phyloP scores from a whole-genome alignment of 1,139 yeast species.

The Pichia sp. region DNA sequence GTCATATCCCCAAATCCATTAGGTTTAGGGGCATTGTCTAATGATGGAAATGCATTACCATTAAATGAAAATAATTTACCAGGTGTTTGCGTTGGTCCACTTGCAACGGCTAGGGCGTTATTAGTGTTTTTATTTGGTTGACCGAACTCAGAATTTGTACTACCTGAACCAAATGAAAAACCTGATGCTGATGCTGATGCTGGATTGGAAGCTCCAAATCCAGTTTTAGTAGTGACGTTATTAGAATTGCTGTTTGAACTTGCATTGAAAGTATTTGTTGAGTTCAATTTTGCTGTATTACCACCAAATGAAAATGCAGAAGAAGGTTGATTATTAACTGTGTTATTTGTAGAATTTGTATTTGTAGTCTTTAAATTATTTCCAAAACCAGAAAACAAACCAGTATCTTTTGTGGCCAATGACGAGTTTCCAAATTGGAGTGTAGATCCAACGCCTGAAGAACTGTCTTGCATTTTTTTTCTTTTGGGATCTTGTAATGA shows the following conservation, averaged over 20 bases:
- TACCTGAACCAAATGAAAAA: neutral
- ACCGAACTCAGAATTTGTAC: neutral
- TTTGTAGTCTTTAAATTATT: neutral
- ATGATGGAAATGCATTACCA: slow-evolving; percentile 4
- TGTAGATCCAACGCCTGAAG: no score
- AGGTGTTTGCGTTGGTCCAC: neutral
- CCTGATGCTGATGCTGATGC: neutral
- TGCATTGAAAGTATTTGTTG: no score
- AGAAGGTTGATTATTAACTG: no score
- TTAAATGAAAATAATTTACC: slow-evolving; percentile 9
- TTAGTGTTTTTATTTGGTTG: neutral
- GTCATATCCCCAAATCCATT: neutral
- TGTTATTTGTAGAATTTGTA: neutral
- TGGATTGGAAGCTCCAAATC: no score
- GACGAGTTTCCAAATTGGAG: neutral
- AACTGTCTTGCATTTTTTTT: neutral
- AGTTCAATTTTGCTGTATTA: no score
- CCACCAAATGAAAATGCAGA: slow-evolving; percentile 2
- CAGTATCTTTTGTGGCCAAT: neutral
- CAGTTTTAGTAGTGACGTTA: no score
- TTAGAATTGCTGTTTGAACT: no score
- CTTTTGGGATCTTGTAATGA: neutral
- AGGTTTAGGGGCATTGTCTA: neutral
- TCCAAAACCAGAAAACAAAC: neutral
- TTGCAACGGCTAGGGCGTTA: neutral